phyloP scores from a whole-genome alignment of 805 yeast genomes.

The Saccharomycopsis javanensis region DNA sequence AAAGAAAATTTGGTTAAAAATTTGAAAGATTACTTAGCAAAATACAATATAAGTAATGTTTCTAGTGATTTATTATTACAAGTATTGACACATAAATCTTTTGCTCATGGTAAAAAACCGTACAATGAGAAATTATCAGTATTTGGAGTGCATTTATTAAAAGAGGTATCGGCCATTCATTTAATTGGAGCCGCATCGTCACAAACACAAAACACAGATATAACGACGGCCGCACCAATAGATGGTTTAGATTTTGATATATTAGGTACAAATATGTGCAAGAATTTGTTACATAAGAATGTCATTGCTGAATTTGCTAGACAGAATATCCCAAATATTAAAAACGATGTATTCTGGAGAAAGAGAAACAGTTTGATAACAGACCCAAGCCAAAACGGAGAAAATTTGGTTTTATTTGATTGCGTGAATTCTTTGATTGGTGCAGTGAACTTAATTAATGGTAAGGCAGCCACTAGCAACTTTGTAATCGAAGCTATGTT shows the following conservation, averaged over 20 bases:
- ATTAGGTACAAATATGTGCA: conserved; percentile 48
- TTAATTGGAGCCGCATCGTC: conserved; percentile 26
- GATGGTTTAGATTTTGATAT: conserved; percentile 46
- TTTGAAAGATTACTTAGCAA: conserved; percentile 40
- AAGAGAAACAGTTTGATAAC: conserved; percentile 40
- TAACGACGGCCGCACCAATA: conserved; percentile 27
- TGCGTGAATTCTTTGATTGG: conserved; percentile 57
- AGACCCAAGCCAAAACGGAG: conserved; percentile 43
- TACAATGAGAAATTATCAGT: conserved; percentile 78
- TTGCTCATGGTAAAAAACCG: conserved; percentile 84
- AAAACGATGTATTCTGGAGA: conserved; percentile 56
- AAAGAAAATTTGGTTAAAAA: conserved; percentile 41
- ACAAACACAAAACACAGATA: conserved; percentile 23
- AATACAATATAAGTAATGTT: conserved; percentile 14
- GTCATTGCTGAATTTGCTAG: conserved; percentile 45
- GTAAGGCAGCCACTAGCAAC: conserved; percentile 45
- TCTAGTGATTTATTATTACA: conserved; percentile 52
- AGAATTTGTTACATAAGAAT: conserved; percentile 40
- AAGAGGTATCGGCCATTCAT: conserved; percentile 37
- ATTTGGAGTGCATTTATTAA: conserved; percentile 57
- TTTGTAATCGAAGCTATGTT: conserved; percentile 48
- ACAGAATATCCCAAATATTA: conserved; percentile 32
- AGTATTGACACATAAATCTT: conserved; percentile 85
- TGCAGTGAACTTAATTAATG: conserved; percentile 54
- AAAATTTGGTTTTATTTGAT: conserved; percentile 43